A percentile compares a stretch with the other conserved stretches of the same genome.
Evolutionary conservation across 352 stramenopile genomes (phyloP).

Genomic region (Phytophthora lateralis): DNA sequence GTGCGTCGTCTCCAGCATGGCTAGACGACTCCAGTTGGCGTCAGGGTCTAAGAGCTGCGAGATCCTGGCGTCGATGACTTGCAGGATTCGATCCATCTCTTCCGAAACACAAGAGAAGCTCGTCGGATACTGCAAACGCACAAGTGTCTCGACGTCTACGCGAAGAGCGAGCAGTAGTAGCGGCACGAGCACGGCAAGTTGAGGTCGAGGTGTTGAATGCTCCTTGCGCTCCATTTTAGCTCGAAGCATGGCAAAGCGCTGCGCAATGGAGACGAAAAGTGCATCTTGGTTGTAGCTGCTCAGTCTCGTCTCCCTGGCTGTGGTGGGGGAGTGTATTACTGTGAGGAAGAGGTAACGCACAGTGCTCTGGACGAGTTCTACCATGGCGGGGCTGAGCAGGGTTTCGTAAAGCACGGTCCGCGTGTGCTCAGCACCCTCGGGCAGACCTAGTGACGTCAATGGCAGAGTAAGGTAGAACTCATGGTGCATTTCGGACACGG

Average conservation of each 20-base stretch:
- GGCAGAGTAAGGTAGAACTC: slow-evolving; percentile 55
- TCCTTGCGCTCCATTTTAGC: slow-evolving; percentile 27
- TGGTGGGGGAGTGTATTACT: slow-evolving; percentile 34
- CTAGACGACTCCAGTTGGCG: slow-evolving; percentile 55
- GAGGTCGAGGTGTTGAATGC: slow-evolving; percentile 2
- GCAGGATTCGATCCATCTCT: slow-evolving; percentile 51
- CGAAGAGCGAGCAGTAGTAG: slow-evolving; percentile 65
- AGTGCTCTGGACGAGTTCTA: slow-evolving; percentile 46
- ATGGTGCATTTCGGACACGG: slow-evolving; percentile 48
- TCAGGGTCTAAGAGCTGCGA: slow-evolving; percentile 62
- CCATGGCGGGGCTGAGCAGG: slow-evolving; percentile 30
- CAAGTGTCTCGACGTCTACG: slow-evolving; percentile 63
- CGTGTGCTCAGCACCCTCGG: slow-evolving; percentile 31
- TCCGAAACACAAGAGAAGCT: slow-evolving; percentile 49
- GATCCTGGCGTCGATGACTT: slow-evolving; percentile 45
- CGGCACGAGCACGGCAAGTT: slow-evolving; percentile 46
- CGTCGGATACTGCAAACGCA: slow-evolving; percentile 63
- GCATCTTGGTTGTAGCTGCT: slow-evolving; percentile 32
- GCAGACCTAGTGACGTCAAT: slow-evolving; percentile 47
- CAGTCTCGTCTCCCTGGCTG: not conserved
- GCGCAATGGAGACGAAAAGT: slow-evolving; percentile 52
- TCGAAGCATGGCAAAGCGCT: slow-evolving; percentile 39
- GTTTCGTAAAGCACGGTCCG: slow-evolving; percentile 36
- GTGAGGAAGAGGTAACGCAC: slow-evolving; percentile 50
- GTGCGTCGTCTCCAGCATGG: slow-evolving; percentile 64